Evolutionary conservation across 176 grass and related monocot species (phyloP), one percentile per base, ranked within the genome.

Genomic region (Zea luxurians): DNA sequence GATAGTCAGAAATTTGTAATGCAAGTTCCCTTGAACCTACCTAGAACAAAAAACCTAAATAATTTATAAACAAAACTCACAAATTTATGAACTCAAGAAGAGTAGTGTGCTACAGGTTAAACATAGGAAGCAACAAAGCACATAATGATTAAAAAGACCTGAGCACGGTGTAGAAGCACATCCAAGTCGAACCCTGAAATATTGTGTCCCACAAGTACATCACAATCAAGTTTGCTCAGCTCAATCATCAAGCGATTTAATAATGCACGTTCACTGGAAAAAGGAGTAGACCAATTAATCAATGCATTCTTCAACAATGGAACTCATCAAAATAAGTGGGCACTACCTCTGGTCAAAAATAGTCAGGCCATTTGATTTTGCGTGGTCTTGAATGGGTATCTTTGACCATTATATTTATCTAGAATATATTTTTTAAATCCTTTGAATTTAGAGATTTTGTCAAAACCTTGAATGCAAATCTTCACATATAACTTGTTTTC

Each of bases 181-280:
- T 99, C 96, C 86, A 99, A 82, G 71, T 99, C 90, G 13, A 99
- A 99, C 76, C 96, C 92, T 2, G 96, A 99, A 83, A 99, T 99
- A 48, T 99, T 99, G 66, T 99, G 96, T 21, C 96, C 96, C 85
- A 99, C 96, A 83, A 99, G 92, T 70, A 99, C 80, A 1, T 99
- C 96, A 10, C 88, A 86, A 73, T 99, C 96, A 85, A 99, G 81
- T 85, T 99, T 99, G 75, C 86, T 78, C 77, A 99, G 90, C 83
- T 95, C 96, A 52, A 92, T 87, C 92, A 99, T 95, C 79, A 99
- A 95, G 64, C 88, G 90, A 61, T 99, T 99, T 76, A 99, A 71
- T 82, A 99, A 92, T 68, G 96, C 96, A 8, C 96, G 87, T 90
- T 99, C 96, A 87, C 92, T 90, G 57, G 75, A 71, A 84, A 92